Base-by-base conservation (phyloP, 129 eudicot species). In the Flaveria robusta region DNA sequence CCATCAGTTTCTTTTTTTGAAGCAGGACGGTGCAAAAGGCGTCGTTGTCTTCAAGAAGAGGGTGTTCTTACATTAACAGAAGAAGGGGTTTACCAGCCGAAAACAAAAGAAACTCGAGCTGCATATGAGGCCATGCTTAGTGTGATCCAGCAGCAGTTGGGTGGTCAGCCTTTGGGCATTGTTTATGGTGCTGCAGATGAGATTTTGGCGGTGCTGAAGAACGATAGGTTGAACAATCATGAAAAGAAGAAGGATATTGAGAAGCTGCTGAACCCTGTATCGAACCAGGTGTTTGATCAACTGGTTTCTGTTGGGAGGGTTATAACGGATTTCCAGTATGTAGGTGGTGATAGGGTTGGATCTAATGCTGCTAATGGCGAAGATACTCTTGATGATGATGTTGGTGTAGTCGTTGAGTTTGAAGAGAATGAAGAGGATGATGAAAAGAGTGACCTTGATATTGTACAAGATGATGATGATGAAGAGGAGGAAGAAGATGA, bases 371-470 rank as follows among this genome's bases (percentile, higher is more conserved):
- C 43, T 4, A 43, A 11, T 10, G 79, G 80, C 20, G 85, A 87
- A 50, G 90, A 83, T 68, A 85, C 77, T n/a, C 86, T 90, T 20
- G 98, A 93, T 62, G 93, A 88, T 78, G 92, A 90, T 79, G 93
- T 88, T 51, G 98, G 95, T 27, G 96, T 93, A 67, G 98, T 95
- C 0, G 96, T 93, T 71, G 98, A 92, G 82, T 93, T 90, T 82
- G 96, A 93, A 80, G 96, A 90, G 85, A 88, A 90, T 64, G 96
- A 93, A 49, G 96, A 88, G 78, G 96, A 90, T 31, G 94, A 90
- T 20, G 96, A 88, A 41, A 92, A 88, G 79, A 85, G 86, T 76
- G 95, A 92, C 73, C 83, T 84, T 66, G 98, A 90, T 80, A 75
- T 88, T 79, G 88, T 90, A 39, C 91, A 82, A 45, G 98, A 90